Percentiles rank a stretch among this genome's conserved stretches.
Evolutionary conservation across 164 flowering plant genomes (phyloP).

Genomic region (Piper betle): DNA sequence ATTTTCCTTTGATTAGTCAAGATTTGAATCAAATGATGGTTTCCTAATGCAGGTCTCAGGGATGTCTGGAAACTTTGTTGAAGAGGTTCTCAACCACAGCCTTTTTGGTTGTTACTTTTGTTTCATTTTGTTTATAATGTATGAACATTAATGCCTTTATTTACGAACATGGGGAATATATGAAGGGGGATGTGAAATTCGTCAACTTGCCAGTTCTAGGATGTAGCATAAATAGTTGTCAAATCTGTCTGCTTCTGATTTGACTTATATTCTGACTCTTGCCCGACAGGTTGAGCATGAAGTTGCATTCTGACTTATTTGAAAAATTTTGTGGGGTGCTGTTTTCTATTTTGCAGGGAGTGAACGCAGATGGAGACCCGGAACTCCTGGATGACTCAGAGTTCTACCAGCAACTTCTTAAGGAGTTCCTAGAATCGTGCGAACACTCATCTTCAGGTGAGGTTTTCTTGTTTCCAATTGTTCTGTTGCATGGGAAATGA

Average conservation of each 20-base stretch:
- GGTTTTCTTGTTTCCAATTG: no score
- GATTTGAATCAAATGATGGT: background rate
- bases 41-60: constrained; percentile 26
- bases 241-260: no score
- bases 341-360: constrained; percentile 20
- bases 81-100: constrained; percentile 12
- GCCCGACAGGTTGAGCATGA: no score
- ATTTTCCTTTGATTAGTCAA: background rate
- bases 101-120: background rate
- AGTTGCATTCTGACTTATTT: no score
- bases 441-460: constrained; percentile 63
- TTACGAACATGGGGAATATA: background rate
- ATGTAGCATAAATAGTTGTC: no score
- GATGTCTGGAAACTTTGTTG: constrained; percentile 7
- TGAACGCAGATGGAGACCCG: constrained; percentile 61
- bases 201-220: background rate
- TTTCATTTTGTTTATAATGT: background rate
- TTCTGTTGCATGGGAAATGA: background rate
- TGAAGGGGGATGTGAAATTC: background rate
- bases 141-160: background rate
- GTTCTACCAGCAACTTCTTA: constrained; percentile 78
- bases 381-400: constrained; percentile 85
- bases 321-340: background rate
- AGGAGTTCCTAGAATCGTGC: constrained; percentile 78
- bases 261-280: no score